Conservation (phyloP, 306 rosid species). For the Trifolium dubium region DNA sequence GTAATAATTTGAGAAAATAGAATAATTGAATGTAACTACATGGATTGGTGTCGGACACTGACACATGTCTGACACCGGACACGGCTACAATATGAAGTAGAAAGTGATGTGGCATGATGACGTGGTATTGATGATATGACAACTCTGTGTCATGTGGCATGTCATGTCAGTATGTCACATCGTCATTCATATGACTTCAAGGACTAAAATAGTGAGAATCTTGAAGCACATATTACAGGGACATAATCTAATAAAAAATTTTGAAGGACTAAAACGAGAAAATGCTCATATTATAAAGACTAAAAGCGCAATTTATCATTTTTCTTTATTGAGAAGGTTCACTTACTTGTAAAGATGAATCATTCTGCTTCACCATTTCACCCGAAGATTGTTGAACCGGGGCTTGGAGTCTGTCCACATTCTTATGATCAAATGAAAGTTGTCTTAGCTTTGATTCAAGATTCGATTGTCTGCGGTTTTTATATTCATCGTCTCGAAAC, state of each 20-base stretch:
- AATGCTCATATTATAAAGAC: neutral
- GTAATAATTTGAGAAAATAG: neutral
- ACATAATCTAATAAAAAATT: neutral
- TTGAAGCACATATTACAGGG: no score
- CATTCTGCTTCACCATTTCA: slow-evolving; percentile 40
- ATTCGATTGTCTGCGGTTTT: slow-evolving; percentile 45
- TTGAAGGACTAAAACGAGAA: neutral
- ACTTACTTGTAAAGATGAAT: slow-evolving; percentile 46
- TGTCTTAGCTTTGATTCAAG: slow-evolving; percentile 51
- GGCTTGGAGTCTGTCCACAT: slow-evolving; percentile 31
- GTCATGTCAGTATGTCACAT: neutral
- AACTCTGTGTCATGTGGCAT: neutral
- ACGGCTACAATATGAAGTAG: neutral
- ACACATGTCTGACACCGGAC: neutral
- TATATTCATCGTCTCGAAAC: slow-evolving; percentile 57
- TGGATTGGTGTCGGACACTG: neutral
- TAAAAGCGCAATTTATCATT: neutral
- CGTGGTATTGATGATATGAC: neutral
- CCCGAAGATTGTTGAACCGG: slow-evolving; percentile 35
- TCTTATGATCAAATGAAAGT: slow-evolving; percentile 45
- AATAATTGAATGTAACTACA: neutral
- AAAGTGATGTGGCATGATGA: neutral
- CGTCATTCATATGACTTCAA: neutral
- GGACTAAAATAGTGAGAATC: neutral
- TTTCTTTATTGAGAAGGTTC: slow-evolving; percentile 40